Evolutionary conservation across 441 rosid genomes (phyloP).

Genomic region (Biscutella auriculata): DNA sequence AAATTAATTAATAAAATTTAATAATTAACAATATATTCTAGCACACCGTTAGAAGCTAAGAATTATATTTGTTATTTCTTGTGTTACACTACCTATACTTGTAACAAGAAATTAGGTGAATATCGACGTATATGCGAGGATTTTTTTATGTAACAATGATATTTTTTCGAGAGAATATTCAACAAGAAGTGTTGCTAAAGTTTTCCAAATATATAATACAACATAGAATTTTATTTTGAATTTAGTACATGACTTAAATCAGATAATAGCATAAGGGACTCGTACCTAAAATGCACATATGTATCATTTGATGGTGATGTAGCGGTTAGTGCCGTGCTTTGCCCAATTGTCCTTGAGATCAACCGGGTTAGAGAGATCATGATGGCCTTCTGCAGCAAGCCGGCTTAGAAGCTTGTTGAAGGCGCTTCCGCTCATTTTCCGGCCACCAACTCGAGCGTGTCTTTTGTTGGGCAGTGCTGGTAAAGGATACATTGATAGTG

Average conservation of each 20-base stretch:
- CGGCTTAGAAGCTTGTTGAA: conserved; percentile 88
- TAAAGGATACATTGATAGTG: conserved; percentile 70
- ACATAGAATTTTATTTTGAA: conserved; percentile 4
- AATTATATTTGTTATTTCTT: neutral
- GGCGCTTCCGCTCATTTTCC: conserved; percentile 96
- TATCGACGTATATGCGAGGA: too few relatives aligned
- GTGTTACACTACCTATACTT: neutral
- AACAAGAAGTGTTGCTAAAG: too few relatives aligned
- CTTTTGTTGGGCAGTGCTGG: conserved; percentile 83
- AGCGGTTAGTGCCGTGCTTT: conserved; percentile 89
- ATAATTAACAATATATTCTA: neutral
- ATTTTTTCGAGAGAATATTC: too few relatives aligned
- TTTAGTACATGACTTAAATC: conserved; percentile 1
- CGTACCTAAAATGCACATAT: conserved; percentile 12
- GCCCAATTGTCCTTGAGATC: conserved; percentile 95
- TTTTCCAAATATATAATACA: conserved; percentile 8
- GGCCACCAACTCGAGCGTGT: conserved; percentile 87
- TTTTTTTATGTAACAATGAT: too few relatives aligned
- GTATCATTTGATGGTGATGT: conserved; percentile 82
- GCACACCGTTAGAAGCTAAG: conserved; percentile 1
- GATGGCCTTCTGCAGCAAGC: conserved; percentile 76
- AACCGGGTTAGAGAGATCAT: conserved; percentile 69
- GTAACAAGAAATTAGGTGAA: neutral
- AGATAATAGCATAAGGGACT: neutral
- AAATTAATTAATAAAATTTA: too few relatives aligned